Conservation (phyloP, 495 filamentous ascomycete genomes). For the Aspergillus affinis region DNA sequence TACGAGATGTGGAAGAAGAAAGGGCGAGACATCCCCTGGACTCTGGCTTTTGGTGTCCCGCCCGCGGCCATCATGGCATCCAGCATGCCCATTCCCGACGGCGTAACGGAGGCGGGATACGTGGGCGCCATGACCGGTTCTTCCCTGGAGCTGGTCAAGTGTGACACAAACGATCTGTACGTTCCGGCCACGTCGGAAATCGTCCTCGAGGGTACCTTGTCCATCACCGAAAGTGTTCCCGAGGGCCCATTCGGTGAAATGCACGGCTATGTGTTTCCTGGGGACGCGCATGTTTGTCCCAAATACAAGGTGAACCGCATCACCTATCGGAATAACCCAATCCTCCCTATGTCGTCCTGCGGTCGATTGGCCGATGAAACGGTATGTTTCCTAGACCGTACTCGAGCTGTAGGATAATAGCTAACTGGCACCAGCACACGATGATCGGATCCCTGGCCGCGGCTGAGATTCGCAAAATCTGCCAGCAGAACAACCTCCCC, state of each 20-base stretch:
- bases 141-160: slow-evolving; percentile 40
- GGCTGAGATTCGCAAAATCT: slow-evolving; percentile 40
- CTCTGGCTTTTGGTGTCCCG: slow-evolving; percentile 39
- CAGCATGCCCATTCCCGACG: slow-evolving; percentile 40
- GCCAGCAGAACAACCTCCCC: slow-evolving; percentile 33
- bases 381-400: slow-evolving; percentile 14
- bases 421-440: slow-evolving; percentile 23
- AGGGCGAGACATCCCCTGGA: slow-evolving; percentile 38
- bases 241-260: slow-evolving; percentile 43
- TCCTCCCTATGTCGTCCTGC: slow-evolving; percentile 36
- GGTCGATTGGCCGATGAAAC: slow-evolving; percentile 40
- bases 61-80: slow-evolving; percentile 41
- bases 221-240: slow-evolving; percentile 28
- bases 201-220: slow-evolving; percentile 41
- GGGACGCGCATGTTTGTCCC: slow-evolving; percentile 25
- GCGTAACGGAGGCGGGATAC: slow-evolving; percentile 35
- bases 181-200: slow-evolving; percentile 43
- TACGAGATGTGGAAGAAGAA: slow-evolving; percentile 38
- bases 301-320: slow-evolving; percentile 40
- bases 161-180: slow-evolving; percentile 39
- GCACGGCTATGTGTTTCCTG: slow-evolving; percentile 40
- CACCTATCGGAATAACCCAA: slow-evolving; percentile 40
- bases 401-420: neutral
- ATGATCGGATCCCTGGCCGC: slow-evolving; percentile 40
- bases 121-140: slow-evolving; percentile 38